Evolutionary conservation across 2,329 filamentous ascomycete genomes (phyloP).

Genomic region (Aspergillus novofumigatus): DNA sequence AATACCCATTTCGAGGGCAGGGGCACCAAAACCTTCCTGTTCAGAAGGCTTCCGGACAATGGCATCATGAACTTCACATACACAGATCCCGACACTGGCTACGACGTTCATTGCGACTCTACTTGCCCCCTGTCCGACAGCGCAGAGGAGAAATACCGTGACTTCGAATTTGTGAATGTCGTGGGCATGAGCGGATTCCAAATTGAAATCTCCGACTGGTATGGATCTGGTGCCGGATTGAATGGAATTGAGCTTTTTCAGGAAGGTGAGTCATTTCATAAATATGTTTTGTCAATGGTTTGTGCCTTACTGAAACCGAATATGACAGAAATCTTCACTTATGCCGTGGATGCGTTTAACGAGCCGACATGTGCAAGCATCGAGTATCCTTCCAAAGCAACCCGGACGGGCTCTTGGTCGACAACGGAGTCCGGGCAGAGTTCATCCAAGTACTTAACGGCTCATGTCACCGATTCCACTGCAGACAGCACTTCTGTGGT

Average conservation of each 20-base stretch:
- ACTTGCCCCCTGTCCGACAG: slow-evolving; percentile 79
- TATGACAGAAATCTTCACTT: slow-evolving; percentile 66
- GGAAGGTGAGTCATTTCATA: slow-evolving; percentile 48
- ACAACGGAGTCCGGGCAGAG: slow-evolving; percentile 64
- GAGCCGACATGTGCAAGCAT: slow-evolving; percentile 73
- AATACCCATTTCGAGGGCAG: slow-evolving; percentile 82
- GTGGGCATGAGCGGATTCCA: slow-evolving; percentile 86
- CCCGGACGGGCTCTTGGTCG: slow-evolving; percentile 69
- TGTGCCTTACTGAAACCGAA: slow-evolving; percentile 8
- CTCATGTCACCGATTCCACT: slow-evolving; percentile 56
- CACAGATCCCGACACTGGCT: slow-evolving; percentile 66
- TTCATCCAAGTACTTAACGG: slow-evolving; percentile 71
- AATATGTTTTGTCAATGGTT: background rate
- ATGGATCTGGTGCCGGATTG: slow-evolving; percentile 78
- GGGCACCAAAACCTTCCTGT: slow-evolving; percentile 84
- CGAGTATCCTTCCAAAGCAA: slow-evolving; percentile 62
- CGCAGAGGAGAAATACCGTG: slow-evolving; percentile 65
- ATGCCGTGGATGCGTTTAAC: slow-evolving; percentile 83
- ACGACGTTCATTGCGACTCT: slow-evolving; percentile 69
- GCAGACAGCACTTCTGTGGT: slow-evolving; percentile 64
- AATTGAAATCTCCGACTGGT: slow-evolving; percentile 82
- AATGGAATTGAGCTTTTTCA: slow-evolving; percentile 83
- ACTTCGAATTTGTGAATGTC: slow-evolving; percentile 83
- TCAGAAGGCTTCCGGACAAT: slow-evolving; percentile 76
- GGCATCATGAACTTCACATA: slow-evolving; percentile 98